Evolutionary conservation across 768 basidiomycete genomes (phyloP).

Genomic region (Mycena olivaceomarginata): DNA sequence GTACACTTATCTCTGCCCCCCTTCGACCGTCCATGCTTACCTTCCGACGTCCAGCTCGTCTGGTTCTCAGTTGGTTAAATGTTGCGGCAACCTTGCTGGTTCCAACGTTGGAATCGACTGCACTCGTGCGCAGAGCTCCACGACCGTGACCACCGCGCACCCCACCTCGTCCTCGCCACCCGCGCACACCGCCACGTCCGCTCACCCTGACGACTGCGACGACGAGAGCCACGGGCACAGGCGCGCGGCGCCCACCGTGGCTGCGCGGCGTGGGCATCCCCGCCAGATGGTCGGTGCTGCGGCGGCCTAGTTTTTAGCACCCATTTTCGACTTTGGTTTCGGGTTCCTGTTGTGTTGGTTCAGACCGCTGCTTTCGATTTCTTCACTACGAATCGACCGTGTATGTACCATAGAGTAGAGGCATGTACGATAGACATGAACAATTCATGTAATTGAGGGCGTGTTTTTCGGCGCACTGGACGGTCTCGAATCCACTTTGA

Average conservation of each 20-base stretch:
- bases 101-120: constrained; percentile 24
- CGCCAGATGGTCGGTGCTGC: too few relatives aligned
- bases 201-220: not conserved
- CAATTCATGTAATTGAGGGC: too few relatives aligned
- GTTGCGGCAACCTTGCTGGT: constrained; percentile 18
- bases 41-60: not conserved
- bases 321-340: too few relatives aligned
- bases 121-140: not conserved
- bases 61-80: constrained; percentile 3
- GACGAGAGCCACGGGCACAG: not conserved
- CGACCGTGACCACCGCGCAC: not conserved
- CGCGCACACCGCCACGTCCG: not conserved
- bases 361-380: too few relatives aligned
- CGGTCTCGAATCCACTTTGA: not conserved
- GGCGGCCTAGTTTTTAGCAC: too few relatives aligned
- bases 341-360: too few relatives aligned
- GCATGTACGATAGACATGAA: too few relatives aligned
- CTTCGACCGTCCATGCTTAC: not conserved
- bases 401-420: too few relatives aligned
- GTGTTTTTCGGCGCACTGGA: too few relatives aligned
- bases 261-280: too few relatives aligned
- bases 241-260: not conserved
- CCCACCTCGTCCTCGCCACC: not conserved
- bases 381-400: too few relatives aligned
- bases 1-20: not conserved